Percentiles rank a stretch among this genome's conserved stretches.
phyloP scores from a whole-genome alignment of 2,329 filamentous ascomycete species.

The Botrytis aclada region DNA sequence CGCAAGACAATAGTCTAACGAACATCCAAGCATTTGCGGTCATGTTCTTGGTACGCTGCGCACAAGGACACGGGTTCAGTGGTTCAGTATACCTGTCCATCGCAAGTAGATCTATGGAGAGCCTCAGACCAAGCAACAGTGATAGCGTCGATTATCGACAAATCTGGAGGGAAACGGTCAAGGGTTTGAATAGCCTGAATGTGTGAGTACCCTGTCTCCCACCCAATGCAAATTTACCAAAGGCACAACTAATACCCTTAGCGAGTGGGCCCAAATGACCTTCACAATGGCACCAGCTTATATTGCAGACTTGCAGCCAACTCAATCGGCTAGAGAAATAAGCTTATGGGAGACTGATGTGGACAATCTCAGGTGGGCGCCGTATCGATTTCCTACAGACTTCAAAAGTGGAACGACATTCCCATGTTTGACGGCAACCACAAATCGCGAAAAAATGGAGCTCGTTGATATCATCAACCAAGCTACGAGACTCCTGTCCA shows the following conservation, averaged over 20 bases:
- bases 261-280: constrained; percentile 39
- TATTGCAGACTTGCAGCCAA: constrained; percentile 7
- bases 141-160: constrained; percentile 28
- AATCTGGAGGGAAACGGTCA: constrained; percentile 35
- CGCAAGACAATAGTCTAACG: constrained; percentile 30
- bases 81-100: constrained; percentile 35
- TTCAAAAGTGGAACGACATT: constrained; percentile 23
- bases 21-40: constrained; percentile 37
- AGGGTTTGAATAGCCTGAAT: constrained; percentile 37
- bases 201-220: constrained; percentile 33
- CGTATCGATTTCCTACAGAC: constrained; percentile 29
- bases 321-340: constrained; percentile 15
- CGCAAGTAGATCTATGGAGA: constrained; percentile 30
- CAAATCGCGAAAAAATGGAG: constrained; percentile 36
- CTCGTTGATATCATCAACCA: constrained; percentile 34
- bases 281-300: constrained; percentile 31
- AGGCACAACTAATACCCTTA: constrained; percentile 30
- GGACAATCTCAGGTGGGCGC: constrained; percentile 32
- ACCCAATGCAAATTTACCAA: neutral
- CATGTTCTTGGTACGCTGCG: constrained; percentile 36
- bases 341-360: constrained; percentile 18
- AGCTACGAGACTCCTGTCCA: constrained; percentile 32
- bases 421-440: constrained; percentile 33
- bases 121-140: constrained; percentile 20
- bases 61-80: constrained; percentile 31